These are phyloP conservation scores for Schwanniomyces vanrijiae DNA, from an alignment of 805 yeast genomes.

Conservation along the genomic window DNA sequence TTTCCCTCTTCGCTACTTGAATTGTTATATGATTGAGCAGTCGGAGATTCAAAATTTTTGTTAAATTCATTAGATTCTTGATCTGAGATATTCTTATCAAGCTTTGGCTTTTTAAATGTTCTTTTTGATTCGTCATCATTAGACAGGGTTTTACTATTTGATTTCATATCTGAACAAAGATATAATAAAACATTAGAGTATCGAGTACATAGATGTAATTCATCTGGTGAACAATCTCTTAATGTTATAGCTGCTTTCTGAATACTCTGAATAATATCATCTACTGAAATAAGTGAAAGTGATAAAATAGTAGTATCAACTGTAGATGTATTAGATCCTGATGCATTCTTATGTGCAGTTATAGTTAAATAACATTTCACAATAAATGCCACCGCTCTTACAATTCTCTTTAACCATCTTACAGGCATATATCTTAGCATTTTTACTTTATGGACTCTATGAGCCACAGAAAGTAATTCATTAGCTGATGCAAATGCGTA, in stretches of 20 bases:
- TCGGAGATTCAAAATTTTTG: neutral
- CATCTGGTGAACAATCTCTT: conserved; percentile 86
- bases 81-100: neutral
- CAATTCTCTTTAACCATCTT: conserved; percentile 85
- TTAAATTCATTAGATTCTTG: neutral
- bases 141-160: conserved; percentile 30
- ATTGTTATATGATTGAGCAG: neutral
- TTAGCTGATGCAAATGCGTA: conserved; percentile 83
- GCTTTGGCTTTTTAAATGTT: conserved; percentile 1
- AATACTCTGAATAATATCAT: conserved; percentile 66
- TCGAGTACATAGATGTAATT: conserved; percentile 76
- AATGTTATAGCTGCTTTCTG: conserved; percentile 72
- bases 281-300: conserved; percentile 64
- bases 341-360: conserved; percentile 42
- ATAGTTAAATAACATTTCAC: conserved; percentile 80
- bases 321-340: conserved; percentile 12
- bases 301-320: conserved; percentile 51
- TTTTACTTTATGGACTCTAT: conserved; percentile 62
- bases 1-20: neutral
- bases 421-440: conserved; percentile 81
- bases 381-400: conserved; percentile 85
- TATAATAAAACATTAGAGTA: conserved; percentile 77
- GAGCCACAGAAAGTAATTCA: conserved; percentile 70
- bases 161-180: conserved; percentile 71
- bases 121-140: conserved; percentile 1